phyloP scores from a whole-genome alignment of 2,329 filamentous ascomycete genomes.

The Leptographium procerum region DNA sequence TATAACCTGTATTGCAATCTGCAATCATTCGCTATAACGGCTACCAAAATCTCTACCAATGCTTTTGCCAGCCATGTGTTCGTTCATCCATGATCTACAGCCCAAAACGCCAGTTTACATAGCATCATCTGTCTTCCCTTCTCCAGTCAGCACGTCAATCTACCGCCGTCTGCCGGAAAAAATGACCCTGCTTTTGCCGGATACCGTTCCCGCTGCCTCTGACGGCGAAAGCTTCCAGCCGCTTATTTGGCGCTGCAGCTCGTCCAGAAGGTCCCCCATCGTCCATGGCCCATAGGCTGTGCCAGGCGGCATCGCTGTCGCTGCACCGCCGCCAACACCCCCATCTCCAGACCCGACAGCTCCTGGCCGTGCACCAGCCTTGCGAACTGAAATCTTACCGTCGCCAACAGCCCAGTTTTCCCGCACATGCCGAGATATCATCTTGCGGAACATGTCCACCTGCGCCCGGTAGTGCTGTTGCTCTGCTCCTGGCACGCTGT shows the following conservation, averaged over 20 bases:
- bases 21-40: neutral
- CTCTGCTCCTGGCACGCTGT: neutral
- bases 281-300: constrained; percentile 19
- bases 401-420: constrained; percentile 28
- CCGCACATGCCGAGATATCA: constrained; percentile 32
- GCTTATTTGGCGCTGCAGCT: constrained; percentile 19
- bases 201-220: neutral
- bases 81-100: no score
- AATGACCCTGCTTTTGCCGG: neutral
- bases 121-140: neutral
- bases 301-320: constrained; percentile 9
- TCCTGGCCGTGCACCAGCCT: neutral
- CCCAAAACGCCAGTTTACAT: neutral
- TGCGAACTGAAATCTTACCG: constrained; percentile 13
- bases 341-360: neutral
- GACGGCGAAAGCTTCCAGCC: neutral
- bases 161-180: neutral
- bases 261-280: constrained; percentile 17
- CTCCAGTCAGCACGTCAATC: no score
- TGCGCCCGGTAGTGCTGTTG: constrained; percentile 15
- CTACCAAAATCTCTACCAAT: no score
- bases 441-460: constrained; percentile 27
- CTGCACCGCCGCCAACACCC: neutral
- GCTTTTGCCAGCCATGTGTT: neutral
- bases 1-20: no score